phyloP scores from a whole-genome alignment of 768 basidiomycete species.

The Leccinum subgranulosum region DNA sequence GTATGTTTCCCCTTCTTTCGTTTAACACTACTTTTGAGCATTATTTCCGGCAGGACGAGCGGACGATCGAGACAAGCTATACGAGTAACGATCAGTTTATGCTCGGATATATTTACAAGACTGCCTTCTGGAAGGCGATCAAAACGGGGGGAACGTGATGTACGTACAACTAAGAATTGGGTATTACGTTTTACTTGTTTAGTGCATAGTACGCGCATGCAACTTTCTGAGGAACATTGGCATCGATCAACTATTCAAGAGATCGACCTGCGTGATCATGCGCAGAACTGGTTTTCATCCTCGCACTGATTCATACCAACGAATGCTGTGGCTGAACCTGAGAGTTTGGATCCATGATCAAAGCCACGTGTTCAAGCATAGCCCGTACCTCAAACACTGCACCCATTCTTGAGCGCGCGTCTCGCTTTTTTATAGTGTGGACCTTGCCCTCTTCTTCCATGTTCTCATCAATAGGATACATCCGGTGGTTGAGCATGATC shows the following conservation, averaged over 20 bases:
- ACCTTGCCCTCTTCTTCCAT: neutral
- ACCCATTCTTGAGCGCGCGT: too few species aligned
- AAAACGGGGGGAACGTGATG: too few species aligned
- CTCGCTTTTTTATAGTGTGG: neutral
- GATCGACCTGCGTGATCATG: too few species aligned
- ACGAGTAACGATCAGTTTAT: conserved; percentile 79
- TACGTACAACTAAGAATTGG: neutral
- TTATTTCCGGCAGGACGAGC: conserved; percentile 64
- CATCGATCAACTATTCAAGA: too few species aligned
- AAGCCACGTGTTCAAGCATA: too few species aligned
- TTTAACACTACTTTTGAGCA: neutral
- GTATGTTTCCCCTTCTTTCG: conserved; percentile 41
- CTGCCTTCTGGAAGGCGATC: conserved; percentile 80
- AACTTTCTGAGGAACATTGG: neutral
- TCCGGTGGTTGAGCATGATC: too few species aligned
- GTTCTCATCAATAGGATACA: neutral
- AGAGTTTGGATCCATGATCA: too few species aligned
- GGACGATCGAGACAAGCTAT: conserved; percentile 78
- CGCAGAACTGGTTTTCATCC: too few species aligned
- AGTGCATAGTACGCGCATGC: neutral
- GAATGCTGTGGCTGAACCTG: too few species aligned
- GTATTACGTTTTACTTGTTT: neutral
- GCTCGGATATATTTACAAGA: conserved; percentile 81
- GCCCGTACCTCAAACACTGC: too few species aligned
- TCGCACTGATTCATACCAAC: too few species aligned